Conservation (phyloP, 78 protist species). For the Chrysochromulina tobinii region DNA sequence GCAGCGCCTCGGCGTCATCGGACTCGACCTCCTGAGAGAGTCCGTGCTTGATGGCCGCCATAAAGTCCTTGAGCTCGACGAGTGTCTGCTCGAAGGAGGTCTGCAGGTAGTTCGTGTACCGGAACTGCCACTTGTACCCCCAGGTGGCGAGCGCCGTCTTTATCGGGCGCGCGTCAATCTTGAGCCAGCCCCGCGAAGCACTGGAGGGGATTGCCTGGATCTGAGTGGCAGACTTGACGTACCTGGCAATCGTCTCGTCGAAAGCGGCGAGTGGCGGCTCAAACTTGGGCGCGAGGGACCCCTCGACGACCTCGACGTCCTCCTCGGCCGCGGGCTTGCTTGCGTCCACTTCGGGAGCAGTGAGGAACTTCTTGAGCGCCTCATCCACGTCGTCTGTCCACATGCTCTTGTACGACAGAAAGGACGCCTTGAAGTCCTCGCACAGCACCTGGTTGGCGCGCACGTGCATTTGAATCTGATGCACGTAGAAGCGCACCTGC, state of each 20-base stretch:
- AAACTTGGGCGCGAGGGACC: not conserved
- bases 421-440: not conserved
- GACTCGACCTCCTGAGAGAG: slow-evolving; percentile 31
- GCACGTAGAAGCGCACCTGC: not conserved
- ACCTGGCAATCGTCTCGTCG: slow-evolving; percentile 52
- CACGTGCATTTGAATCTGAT: not conserved
- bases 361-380: slow-evolving; percentile 45
- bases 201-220: not conserved
- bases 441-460: not conserved
- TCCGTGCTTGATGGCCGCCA: not conserved
- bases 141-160: slow-evolving; percentile 12
- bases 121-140: slow-evolving; percentile 51
- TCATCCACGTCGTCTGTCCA: slow-evolving; percentile 38
- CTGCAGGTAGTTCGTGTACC: slow-evolving; percentile 45
- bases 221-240: not conserved
- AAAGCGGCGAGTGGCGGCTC: slow-evolving; percentile 41
- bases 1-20: slow-evolving; percentile 38
- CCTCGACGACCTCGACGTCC: too few relatives aligned
- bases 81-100: not conserved
- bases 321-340: not conserved
- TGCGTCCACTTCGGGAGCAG: not conserved
- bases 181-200: slow-evolving; percentile 50
- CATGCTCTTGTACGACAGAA: slow-evolving; percentile 2
- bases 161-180: slow-evolving; percentile 58
- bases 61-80: not conserved